A percentile compares a stretch with the other conserved stretches of the same genome.
Evolutionary conservation across 495 filamentous ascomycete species (phyloP).

Genomic region (Talaromyces stipitatus): DNA sequence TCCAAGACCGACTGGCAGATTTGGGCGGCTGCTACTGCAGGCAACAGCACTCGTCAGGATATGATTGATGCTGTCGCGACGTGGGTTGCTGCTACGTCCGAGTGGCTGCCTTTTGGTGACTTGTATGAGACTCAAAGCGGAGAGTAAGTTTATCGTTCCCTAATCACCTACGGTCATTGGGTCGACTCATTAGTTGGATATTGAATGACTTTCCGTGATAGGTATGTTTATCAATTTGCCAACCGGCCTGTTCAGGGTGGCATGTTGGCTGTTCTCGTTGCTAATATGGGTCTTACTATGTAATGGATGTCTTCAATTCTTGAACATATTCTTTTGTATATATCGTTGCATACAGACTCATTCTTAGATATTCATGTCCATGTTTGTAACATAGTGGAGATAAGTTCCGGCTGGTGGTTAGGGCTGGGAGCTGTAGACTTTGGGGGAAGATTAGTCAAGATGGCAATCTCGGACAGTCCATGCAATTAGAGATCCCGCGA

Average conservation of each 20-base stretch:
- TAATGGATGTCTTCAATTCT: neutral
- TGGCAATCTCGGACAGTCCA: neutral
- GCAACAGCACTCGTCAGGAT: constrained; percentile 27
- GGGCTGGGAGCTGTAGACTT: too few species aligned
- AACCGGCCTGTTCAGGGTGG: constrained; percentile 1
- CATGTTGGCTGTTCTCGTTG: neutral
- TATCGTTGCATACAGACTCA: neutral
- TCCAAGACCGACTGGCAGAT: constrained; percentile 48
- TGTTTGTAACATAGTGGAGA: too few species aligned
- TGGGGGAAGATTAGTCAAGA: too few species aligned
- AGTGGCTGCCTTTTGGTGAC: constrained; percentile 45
- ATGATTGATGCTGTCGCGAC: constrained; percentile 39
- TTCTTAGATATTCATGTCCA: too few species aligned
- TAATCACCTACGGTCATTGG: too few species aligned
- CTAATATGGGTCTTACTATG: neutral
- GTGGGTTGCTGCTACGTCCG: constrained; percentile 48
- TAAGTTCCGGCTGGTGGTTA: too few species aligned
- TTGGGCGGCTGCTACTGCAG: constrained; percentile 41
- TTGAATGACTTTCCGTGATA: constrained; percentile 39
- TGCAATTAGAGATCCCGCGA: neutral
- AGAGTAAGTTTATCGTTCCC: constrained; percentile 37
- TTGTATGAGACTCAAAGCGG: constrained; percentile 41
- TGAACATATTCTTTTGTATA: constrained; percentile 23
- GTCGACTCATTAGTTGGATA: constrained; percentile 13
- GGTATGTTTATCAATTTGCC: constrained; percentile 16